Percentiles rank a stretch among this genome's conserved stretches.
These are phyloP conservation scores for Phialophora verrucosa DNA, from an alignment of 2,329 filamentous ascomycete species.

Conservation along the genomic window DNA sequence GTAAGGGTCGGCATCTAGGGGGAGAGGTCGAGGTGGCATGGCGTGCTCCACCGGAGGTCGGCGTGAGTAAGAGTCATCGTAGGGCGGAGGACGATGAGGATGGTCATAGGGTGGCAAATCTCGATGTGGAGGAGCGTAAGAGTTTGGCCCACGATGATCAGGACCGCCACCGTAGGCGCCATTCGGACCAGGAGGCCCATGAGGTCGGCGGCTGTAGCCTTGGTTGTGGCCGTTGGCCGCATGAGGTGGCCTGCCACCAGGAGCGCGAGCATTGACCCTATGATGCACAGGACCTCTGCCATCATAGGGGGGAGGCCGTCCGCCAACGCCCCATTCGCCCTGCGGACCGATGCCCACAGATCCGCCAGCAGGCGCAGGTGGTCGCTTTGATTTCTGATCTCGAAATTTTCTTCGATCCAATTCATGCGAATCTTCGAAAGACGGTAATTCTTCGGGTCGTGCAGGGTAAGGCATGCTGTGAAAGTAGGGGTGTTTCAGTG, in stretches of 20 bases:
- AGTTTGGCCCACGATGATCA: constrained; percentile 30
- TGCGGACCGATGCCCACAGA: constrained; percentile 77
- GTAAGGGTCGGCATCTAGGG: constrained; percentile 30
- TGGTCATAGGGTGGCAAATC: constrained; percentile 35
- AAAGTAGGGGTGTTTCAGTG: constrained; percentile 91
- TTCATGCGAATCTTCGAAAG: constrained; percentile 93
- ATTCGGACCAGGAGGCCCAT: constrained; percentile 28
- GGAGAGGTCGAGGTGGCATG: constrained; percentile 34
- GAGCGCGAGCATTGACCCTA: constrained; percentile 47
- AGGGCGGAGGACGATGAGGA: constrained; percentile 28
- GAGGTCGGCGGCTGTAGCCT: constrained; percentile 23
- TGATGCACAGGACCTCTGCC: constrained; percentile 41
- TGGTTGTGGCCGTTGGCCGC: constrained; percentile 37
- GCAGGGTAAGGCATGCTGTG: constrained; percentile 77
- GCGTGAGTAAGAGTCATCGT: constrained; percentile 36
- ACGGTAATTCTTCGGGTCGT: constrained; percentile 82
- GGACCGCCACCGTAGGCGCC: constrained; percentile 29
- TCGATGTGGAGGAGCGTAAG: constrained; percentile 24
- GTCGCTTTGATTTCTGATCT: constrained; percentile 79
- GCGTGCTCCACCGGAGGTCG: constrained; percentile 31
- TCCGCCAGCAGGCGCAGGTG: constrained; percentile 88
- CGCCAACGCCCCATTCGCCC: constrained; percentile 59
- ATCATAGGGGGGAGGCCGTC: constrained; percentile 43
- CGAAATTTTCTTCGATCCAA: constrained; percentile 92
- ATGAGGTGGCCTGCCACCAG: constrained; percentile 42